Evolutionary conservation across 1,284 basidiomycete genomes (phyloP), one percentile per base, ranked within the genome.

Genomic region (Trichosporon sp.): DNA sequence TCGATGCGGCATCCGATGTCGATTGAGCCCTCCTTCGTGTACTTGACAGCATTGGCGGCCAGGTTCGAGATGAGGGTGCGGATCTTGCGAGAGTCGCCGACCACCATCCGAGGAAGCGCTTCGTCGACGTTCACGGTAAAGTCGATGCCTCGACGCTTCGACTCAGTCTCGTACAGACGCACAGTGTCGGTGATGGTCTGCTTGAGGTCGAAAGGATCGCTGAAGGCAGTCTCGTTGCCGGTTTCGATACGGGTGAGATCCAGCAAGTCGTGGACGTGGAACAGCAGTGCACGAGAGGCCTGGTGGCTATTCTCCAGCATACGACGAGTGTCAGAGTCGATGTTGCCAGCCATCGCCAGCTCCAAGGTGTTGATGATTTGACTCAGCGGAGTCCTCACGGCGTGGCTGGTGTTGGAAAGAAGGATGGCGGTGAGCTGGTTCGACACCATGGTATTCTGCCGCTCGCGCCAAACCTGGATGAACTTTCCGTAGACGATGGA

Each of bases 391-490:
- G 65, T 76, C 74, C 67, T 74, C 85, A 90, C 89, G 82, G 93
- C 91, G 76, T 94, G 91, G 69, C 87, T 89, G 6, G 92, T 92
- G 77, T 95, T 94, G n/a, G 89, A 90, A 16, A 94, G 80, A 54
- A 95, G 73, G 3, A 94, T 81, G 61, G 88, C 88, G 16, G 91
- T 92, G 59, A 94, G 81, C 75, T 89, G 90, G 58, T 88, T 92
- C 3, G 63, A 62, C 44, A 46, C 74, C 67, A 91, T 78, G 14
- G 89, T 89, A 46, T 83, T 86, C 78, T 93, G 90, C 73, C 91
- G 91, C 75, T 93, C 88, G 69, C 91, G 81, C 91, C 91, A 94
- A 3, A 93, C 91, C 74, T 90, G 89, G 59, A 79, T 78, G 80
- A 92, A 92, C 86, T 90, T 80, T 32, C 78, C 79, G 67, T 81